Base-by-base conservation (phyloP, 176 grass and related monocot genomes). In the Eleusine coracana region DNA sequence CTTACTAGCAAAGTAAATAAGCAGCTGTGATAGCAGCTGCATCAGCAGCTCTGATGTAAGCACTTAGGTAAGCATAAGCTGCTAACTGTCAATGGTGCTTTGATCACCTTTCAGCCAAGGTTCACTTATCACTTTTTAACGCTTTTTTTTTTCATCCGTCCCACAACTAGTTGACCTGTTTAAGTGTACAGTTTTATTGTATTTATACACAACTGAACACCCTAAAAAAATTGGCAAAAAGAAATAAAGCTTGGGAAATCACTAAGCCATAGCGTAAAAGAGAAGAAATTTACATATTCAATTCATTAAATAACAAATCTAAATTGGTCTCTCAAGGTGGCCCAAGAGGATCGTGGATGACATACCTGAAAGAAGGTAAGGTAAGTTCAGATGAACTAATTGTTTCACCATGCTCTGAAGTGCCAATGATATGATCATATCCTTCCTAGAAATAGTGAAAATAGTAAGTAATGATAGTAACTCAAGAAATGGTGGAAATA, bases 341-440 rank as follows among this genome's bases (percentile, higher is more conserved):
- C 72, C 21, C 13, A 88, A 39, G 17, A 60, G 42, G 27, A 45
- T 11, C 18, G 23, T 39, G 77, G 18, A 73, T 61, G 3, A 46
- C 73, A 63, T 94, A 95, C 92, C 87, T 91, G 82, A 95, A 93
- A 74, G 69, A 86, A 85, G 92, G 93, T 70, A 95, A 89, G 50
- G 62, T 72, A 84, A 98, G 91, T 85, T 98, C 92, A 21, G 96
- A 95, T 85, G 96, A 98, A 84, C 61, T 92, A 80, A 98, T 84
- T 55, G 80, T 89, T 73, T 87, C 65, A 18, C 96, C 96, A 87
- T 95, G 96, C 91, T 98, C 96, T 41, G 96, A 98, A 79, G 96
- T 98, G 56, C 96, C 96, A 60, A 98, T 95, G 64, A 98, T 88
- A 87, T 95, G 87, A 88, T 98, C 91, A 51, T 98, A 98, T 92